Conservation (phyloP, 2,329 filamentous ascomycete species). For the Aspergillus hiratsukae region DNA sequence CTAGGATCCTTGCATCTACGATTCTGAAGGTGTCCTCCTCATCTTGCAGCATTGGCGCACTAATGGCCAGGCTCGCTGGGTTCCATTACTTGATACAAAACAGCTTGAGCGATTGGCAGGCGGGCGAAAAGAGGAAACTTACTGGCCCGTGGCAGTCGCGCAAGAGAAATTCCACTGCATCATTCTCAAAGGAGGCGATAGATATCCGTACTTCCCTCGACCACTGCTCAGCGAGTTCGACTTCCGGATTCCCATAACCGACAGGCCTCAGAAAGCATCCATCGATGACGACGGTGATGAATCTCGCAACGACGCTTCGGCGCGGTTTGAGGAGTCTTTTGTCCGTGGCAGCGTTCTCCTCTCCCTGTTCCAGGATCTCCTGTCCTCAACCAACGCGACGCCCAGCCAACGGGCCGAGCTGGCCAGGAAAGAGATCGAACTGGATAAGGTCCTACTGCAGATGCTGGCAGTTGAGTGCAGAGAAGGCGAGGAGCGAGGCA, state of each 20-base stretch:
- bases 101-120: conserved; percentile 74
- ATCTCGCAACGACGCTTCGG: conserved; percentile 26
- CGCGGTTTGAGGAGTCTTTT: conserved; percentile 71
- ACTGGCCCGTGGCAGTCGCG: conserved; percentile 93
- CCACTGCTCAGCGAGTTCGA: conserved; percentile 90
- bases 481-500: conserved; percentile 86
- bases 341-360: conserved; percentile 69
- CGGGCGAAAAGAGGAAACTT: conserved; percentile 81
- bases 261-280: conserved; percentile 41
- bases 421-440: conserved; percentile 69
- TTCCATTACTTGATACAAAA: conserved; percentile 86
- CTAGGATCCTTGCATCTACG: conserved; percentile 92
- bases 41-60: conserved; percentile 87
- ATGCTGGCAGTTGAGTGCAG: conserved; percentile 85
- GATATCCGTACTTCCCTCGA: conserved; percentile 87
- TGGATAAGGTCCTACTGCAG: conserved; percentile 87
- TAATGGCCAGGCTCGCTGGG: conserved; percentile 81
- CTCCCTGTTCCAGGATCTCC: conserved; percentile 69
- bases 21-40: conserved; percentile 82
- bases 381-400: conserved; percentile 63
- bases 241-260: conserved; percentile 76
- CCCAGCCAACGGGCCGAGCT: conserved; percentile 64
- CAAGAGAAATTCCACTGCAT: conserved; percentile 95
- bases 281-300: conserved; percentile 35
- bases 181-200: conserved; percentile 92